Conservation (phyloP, 805 yeast genomes). For the Danielozyma ontarioensis region DNA sequence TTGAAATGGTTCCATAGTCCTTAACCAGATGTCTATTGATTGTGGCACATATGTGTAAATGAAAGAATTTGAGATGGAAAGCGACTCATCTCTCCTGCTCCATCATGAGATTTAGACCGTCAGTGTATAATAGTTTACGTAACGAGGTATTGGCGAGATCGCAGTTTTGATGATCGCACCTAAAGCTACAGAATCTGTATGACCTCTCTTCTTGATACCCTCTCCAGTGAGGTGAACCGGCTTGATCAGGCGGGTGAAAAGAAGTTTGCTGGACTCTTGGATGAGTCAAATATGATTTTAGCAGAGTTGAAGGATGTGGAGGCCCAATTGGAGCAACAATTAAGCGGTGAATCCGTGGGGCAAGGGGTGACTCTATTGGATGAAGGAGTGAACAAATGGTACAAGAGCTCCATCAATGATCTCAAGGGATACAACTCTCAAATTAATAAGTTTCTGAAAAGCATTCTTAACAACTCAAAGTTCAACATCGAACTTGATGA, state of each 20-base stretch:
- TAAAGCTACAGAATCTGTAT: too few relatives aligned
- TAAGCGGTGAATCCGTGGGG: conserved; percentile 8
- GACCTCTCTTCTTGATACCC: conserved; percentile 19
- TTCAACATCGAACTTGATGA: conserved; percentile 32
- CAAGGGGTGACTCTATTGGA: conserved; percentile 12
- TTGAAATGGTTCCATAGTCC: too few relatives aligned
- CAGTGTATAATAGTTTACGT: too few relatives aligned
- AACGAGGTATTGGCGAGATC: too few relatives aligned
- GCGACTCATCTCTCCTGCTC: too few relatives aligned
- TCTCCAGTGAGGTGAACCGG: conserved; percentile 21
- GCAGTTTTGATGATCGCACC: too few relatives aligned
- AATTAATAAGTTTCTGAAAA: conserved; percentile 29
- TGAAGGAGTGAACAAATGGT: conserved; percentile 23
- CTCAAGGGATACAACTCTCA: conserved; percentile 33
- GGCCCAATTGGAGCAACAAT: conserved; percentile 12
- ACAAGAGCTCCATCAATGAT: conserved; percentile 25
- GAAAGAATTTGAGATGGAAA: too few relatives aligned
- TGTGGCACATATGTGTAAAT: too few relatives aligned
- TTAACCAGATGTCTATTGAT: too few relatives aligned
- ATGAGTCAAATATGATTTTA: conserved; percentile 18
- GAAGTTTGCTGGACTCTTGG: conserved; percentile 13
- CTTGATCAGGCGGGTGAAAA: conserved; percentile 19
- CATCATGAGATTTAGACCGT: too few relatives aligned
- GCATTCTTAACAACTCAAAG: conserved; percentile 21
- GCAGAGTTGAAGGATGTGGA: conserved; percentile 20